phyloP scores from a whole-genome alignment of 352 stramenopile species.

The Globisporangium camurandrum region DNA sequence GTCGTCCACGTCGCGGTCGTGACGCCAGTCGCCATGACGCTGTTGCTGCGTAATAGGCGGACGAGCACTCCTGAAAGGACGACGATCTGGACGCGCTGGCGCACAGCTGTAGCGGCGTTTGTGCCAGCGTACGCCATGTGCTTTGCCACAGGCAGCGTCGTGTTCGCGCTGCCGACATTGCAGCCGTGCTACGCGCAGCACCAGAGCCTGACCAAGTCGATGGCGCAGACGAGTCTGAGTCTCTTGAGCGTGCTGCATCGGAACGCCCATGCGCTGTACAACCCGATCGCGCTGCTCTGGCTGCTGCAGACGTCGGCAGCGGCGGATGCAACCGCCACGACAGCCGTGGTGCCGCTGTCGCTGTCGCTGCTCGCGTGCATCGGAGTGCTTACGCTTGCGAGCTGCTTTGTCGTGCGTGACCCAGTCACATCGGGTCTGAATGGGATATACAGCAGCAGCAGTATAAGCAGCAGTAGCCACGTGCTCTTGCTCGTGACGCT shows the following conservation, averaged over 20 bases:
- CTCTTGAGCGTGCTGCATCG: conserved; percentile 20
- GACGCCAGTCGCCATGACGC: conserved; percentile 23
- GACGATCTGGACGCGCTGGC: conserved; percentile 18
- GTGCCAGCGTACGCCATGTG: conserved; percentile 27
- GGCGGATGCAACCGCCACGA: too few relatives aligned
- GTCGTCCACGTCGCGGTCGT: conserved; percentile 25
- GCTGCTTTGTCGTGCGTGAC: conserved; percentile 25
- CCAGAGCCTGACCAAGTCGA: conserved; percentile 35
- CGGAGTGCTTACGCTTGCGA: conserved; percentile 21
- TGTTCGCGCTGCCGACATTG: conserved; percentile 22
- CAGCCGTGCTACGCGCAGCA: conserved; percentile 27
- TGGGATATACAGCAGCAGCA: too few relatives aligned
- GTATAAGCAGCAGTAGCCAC: conserved; percentile 14
- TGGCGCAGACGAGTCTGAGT: conserved; percentile 19
- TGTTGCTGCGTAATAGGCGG: too few relatives aligned
- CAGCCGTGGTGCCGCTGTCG: too few relatives aligned
- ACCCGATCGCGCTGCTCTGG: conserved; percentile 32
- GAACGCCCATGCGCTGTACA: conserved; percentile 35
- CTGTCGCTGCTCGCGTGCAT: too few relatives aligned
- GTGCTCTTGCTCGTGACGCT: conserved; percentile 20
- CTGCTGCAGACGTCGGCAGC: conserved; percentile 30
- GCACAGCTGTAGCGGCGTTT: conserved; percentile 15
- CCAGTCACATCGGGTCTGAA: conserved; percentile 1
- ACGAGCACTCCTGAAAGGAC: too few relatives aligned
- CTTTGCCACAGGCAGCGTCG: conserved; percentile 29